These are phyloP conservation scores for Cercis canadensis DNA, from an alignment of 306 rosid genomes.

Conservation along the genomic window DNA sequence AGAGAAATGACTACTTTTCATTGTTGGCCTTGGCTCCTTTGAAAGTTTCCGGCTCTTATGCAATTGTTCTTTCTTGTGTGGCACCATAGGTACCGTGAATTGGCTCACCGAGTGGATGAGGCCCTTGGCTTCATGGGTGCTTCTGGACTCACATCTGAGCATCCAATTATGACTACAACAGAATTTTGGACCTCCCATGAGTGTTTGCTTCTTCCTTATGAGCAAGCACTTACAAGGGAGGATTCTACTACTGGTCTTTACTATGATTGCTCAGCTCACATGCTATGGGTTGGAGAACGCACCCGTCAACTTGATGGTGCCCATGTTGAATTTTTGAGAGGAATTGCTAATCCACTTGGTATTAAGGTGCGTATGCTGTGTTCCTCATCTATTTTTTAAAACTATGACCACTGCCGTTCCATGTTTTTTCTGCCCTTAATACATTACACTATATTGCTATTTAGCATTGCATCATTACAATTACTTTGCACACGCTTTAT, in stretches of 20 bases:
- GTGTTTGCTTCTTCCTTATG: slow-evolving; percentile 62
- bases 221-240: slow-evolving; percentile 60
- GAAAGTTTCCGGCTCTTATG: slow-evolving; percentile 14
- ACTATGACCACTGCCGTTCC: background rate
- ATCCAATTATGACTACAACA: slow-evolving; percentile 57
- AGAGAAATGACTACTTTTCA: background rate
- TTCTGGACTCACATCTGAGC: slow-evolving; percentile 56
- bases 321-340: slow-evolving; percentile 64
- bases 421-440: background rate
- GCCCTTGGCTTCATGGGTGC: slow-evolving; percentile 60
- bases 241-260: slow-evolving; percentile 60
- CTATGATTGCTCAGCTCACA: slow-evolving; percentile 68
- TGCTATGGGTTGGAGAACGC: slow-evolving; percentile 68
- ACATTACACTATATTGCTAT: too few relatives aligned
- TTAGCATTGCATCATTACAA: background rate
- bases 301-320: slow-evolving; percentile 70
- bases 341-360: slow-evolving; percentile 66
- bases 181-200: slow-evolving; percentile 72
- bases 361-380: slow-evolving; percentile 49
- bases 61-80: slow-evolving; percentile 4
- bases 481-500: slow-evolving; percentile 23
- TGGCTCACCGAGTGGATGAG: slow-evolving; percentile 63
- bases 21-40: background rate
- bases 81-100: slow-evolving; percentile 49
- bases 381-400: background rate